phyloP scores from a whole-genome alignment of 768 basidiomycete genomes.

The Boletus vermiculosoides region DNA sequence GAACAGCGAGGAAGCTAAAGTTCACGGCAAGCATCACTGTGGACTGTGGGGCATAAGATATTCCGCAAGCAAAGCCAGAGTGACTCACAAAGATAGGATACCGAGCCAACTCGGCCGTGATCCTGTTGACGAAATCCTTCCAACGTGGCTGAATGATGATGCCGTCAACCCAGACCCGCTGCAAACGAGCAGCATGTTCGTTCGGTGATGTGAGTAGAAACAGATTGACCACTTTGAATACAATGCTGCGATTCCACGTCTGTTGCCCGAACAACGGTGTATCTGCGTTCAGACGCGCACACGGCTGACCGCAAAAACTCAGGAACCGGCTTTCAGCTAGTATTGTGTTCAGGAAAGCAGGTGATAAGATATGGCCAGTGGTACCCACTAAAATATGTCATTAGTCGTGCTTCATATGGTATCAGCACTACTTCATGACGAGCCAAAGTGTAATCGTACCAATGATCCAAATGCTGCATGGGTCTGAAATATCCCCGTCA shows the following conservation, averaged over 20 bases:
- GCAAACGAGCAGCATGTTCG: constrained; percentile 13
- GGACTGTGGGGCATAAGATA: no score
- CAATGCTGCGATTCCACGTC: neutral
- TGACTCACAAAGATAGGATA: no score
- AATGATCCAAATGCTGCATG: no score
- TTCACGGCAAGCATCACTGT: no score
- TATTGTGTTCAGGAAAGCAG: neutral
- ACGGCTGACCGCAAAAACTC: constrained; percentile 11
- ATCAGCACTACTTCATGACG: neutral
- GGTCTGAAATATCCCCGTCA: no score
- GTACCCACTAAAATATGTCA: no score
- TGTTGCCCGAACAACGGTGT: constrained; percentile 7
- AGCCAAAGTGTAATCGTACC: no score
- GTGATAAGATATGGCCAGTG: no score
- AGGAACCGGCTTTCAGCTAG: neutral
- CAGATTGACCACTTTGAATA: neutral
- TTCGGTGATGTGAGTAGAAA: constrained; percentile 4
- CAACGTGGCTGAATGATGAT: constrained; percentile 10
- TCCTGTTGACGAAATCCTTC: neutral
- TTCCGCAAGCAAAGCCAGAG: no score
- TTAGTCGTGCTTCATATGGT: neutral
- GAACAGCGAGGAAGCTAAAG: no score
- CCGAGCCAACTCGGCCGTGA: no score
- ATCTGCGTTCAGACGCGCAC: constrained; percentile 12
- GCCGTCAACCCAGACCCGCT: constrained; percentile 13